Evolutionary conservation across 192 early-diverging fungal genomes (phyloP).

Genomic region (Umbelopsis sp.): DNA sequence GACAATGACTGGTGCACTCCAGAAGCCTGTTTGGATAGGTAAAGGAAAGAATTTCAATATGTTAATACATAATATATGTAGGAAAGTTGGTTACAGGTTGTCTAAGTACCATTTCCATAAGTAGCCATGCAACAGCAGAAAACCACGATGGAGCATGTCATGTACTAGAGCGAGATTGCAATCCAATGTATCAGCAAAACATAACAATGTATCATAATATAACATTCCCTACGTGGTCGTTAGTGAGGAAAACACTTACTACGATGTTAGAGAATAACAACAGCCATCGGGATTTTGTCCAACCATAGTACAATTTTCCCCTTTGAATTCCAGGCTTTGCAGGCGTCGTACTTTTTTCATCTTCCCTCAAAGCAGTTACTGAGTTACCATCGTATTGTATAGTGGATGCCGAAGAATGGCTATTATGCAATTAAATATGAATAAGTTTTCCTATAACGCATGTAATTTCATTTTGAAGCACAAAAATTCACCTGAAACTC

Average conservation of each 20-base stretch:
- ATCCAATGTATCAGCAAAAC: not conserved
- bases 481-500: not conserved
- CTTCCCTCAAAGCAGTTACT: not conserved
- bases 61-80: not conserved
- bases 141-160: not conserved
- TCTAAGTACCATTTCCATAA: not conserved
- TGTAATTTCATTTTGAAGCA: too few relatives aligned
- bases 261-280: not conserved
- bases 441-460: not conserved
- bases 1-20: not conserved
- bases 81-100: too few relatives aligned
- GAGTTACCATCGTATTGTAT: not conserved
- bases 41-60: not conserved
- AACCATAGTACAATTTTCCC: constrained; percentile 16
- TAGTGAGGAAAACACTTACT: not conserved
- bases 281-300: constrained; percentile 20
- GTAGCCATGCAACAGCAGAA: constrained; percentile 1
- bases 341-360: not conserved
- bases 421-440: not conserved
- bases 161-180: not conserved
- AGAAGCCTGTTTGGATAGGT: not conserved
- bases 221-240: not conserved
- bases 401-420: not conserved
- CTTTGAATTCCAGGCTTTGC: not conserved
- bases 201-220: too few relatives aligned